Conservation (phyloP, 352 stramenopile genomes). For the Phytophthora palmivora region DNA sequence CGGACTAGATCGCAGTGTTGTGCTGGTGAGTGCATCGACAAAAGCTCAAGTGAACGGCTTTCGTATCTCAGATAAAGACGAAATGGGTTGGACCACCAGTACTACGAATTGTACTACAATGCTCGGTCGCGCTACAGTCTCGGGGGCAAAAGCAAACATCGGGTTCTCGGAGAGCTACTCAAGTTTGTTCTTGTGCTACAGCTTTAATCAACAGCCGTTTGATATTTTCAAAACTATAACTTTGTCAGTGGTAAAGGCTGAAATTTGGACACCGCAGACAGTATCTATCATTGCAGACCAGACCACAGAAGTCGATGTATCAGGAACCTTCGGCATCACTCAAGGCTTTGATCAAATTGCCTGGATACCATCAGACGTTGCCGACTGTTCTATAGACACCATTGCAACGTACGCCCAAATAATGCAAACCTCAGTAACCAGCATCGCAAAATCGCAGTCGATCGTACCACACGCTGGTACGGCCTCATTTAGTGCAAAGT, state of each 20-base stretch:
- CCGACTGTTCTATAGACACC: slow-evolving; percentile 42
- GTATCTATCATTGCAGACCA: slow-evolving; percentile 66
- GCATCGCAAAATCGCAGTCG: slow-evolving; percentile 35
- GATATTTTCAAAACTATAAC: slow-evolving; percentile 46
- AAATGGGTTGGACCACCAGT: slow-evolving; percentile 60
- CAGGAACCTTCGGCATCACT: slow-evolving; percentile 69
- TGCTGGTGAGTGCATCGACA: slow-evolving; percentile 56
- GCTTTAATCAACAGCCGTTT: slow-evolving; percentile 69
- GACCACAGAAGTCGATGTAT: slow-evolving; percentile 38
- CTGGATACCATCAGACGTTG: slow-evolving; percentile 61
- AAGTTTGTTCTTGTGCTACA: slow-evolving; percentile 65
- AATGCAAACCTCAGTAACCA: slow-evolving; percentile 50
- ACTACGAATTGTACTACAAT: slow-evolving; percentile 44
- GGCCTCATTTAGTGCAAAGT: slow-evolving; percentile 46
- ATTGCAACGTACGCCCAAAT: slow-evolving; percentile 42
- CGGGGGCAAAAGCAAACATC: slow-evolving; percentile 37
- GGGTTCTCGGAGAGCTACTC: slow-evolving; percentile 44
- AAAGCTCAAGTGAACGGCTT: slow-evolving; percentile 56
- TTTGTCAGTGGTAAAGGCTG: slow-evolving; percentile 45
- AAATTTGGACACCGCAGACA: slow-evolving; percentile 60
- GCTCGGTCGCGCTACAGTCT: slow-evolving; percentile 41
- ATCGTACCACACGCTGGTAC: slow-evolving; percentile 45
- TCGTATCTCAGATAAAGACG: slow-evolving; percentile 54
- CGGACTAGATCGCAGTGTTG: slow-evolving; percentile 46
- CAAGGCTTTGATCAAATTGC: slow-evolving; percentile 63